Base-by-base conservation (phyloP, 2,329 filamentous ascomycete species). In the Passalora sequoiae region DNA sequence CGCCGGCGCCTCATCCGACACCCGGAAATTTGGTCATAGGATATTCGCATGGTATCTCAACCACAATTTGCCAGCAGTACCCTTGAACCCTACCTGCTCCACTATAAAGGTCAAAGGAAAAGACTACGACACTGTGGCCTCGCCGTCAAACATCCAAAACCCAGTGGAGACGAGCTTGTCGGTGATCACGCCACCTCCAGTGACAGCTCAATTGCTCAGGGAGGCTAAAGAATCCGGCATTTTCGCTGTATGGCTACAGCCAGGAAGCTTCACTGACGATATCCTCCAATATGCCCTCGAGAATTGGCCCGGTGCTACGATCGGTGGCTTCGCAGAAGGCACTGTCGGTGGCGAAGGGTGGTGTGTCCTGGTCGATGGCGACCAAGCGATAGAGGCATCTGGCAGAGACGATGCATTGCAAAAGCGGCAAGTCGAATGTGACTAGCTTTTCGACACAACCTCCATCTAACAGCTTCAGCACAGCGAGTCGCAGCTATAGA, bases 21-120 rank as follows among this genome's bases (percentile, higher is more conserved):
- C 84, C 29, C 72, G 75, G 62, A 96, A 95, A 66, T 96, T 85
- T 61, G 91, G 92, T 17, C 84, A 95, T 67, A 89, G 88, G 72
- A 81, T 97, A 54, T 87, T 96, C 62, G 78, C 78, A 10, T 97
- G 91, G 91, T 97, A 97, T 66, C 77, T 86, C 43, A 64, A 73
- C 24, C 87, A 88, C 68, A 73, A 75, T 27, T 77, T 97, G 29
- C 80, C 84, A 6, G 87, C 83, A 4, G 88, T 81, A 1, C 88
- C 91, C 7, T 77, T 97, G 65, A 96, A 97, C 68, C 89, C 91
- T 0, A 74, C 74, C 36, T 69, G 77, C 3, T 61, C 80, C 5
- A 71, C 73, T 44, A 84, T 96, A 60, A 70, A 72, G n/a, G 78
- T 87, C 25, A 69, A 68, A 16, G 68, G 69, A 29, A 70, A 74